phyloP scores from a whole-genome alignment of 768 basidiomycete genomes.

The Xerocomus spinulosus region DNA sequence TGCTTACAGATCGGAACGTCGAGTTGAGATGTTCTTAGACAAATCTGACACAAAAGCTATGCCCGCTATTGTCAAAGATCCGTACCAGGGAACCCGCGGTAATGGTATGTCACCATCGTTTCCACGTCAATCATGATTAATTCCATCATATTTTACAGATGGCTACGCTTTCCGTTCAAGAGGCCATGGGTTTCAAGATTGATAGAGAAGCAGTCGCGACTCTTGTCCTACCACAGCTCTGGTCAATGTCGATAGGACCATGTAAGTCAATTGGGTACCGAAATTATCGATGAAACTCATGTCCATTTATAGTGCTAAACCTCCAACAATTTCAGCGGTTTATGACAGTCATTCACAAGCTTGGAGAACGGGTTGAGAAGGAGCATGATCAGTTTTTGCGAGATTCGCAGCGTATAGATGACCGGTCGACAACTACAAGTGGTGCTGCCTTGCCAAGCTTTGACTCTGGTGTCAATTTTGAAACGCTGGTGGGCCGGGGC shows the following conservation, averaged over 20 bases:
- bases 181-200: slow-evolving; percentile 93
- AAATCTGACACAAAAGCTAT: slow-evolving; percentile 91
- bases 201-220: slow-evolving; percentile 91
- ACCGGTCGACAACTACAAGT: slow-evolving; percentile 53
- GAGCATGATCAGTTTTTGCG: slow-evolving; percentile 92
- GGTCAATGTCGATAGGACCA: slow-evolving; percentile 97
- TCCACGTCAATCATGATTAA: not conserved
- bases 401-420: slow-evolving; percentile 88
- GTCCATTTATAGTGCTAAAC: slow-evolving; percentile 53
- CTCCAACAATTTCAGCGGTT: slow-evolving; percentile 88
- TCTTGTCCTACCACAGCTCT: slow-evolving; percentile 84
- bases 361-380: slow-evolving; percentile 82
- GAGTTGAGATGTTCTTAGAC: slow-evolving; percentile 40
- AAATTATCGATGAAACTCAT: not conserved
- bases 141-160: slow-evolving; percentile 44
- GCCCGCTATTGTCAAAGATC: slow-evolving; percentile 90
- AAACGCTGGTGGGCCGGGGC: slow-evolving; percentile 70
- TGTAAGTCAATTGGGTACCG: slow-evolving; percentile 41
- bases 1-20: not conserved
- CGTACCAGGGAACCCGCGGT: slow-evolving; percentile 95
- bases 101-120: slow-evolving; percentile 50
- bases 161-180: slow-evolving; percentile 86
- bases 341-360: slow-evolving; percentile 76
- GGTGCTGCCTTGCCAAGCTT: slow-evolving; percentile 35
- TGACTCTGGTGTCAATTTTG: slow-evolving; percentile 73